Percentiles rank a stretch among this genome's conserved stretches.
phyloP scores from a whole-genome alignment of 805 yeast genomes.

The Wickerhamiella alocasiicola region DNA sequence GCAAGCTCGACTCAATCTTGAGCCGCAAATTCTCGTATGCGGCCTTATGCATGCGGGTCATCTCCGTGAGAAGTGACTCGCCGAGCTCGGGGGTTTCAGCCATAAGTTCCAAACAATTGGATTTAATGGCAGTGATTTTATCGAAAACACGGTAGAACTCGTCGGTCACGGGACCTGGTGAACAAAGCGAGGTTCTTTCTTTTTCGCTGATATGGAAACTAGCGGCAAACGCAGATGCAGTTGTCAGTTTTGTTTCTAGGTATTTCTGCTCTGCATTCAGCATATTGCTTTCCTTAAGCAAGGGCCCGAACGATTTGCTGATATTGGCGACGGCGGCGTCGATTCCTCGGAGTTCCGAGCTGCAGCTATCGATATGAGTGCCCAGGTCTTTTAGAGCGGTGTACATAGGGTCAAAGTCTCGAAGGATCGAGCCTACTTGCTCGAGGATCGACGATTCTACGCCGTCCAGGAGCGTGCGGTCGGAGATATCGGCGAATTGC shows the following conservation, averaged over 20 bases:
- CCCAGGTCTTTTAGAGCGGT: conserved; percentile 20
- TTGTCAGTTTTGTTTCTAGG: conserved; percentile 18
- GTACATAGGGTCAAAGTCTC: conserved; percentile 28
- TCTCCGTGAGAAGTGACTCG: not conserved
- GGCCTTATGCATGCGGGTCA: conserved; percentile 35
- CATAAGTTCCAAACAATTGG: conserved; percentile 56
- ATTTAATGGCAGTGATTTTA: conserved; percentile 52
- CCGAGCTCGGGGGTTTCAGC: conserved; percentile 28
- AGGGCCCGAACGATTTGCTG: conserved; percentile 19
- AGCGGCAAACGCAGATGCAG: conserved; percentile 32
- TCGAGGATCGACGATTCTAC: conserved; percentile 14
- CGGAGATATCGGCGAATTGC: conserved; percentile 1
- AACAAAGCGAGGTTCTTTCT: conserved; percentile 35
- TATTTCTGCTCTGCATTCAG: conserved; percentile 20
- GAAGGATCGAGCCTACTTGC: conserved; percentile 21
- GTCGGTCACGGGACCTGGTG: conserved; percentile 29
- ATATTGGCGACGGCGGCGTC: conserved; percentile 17
- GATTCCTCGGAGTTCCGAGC: conserved; percentile 19
- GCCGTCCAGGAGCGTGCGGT: conserved; percentile 15
- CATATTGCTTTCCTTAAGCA: conserved; percentile 22
- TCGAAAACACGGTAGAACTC: conserved; percentile 49
- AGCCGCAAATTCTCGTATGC: conserved; percentile 45
- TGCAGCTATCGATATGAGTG: conserved; percentile 16
- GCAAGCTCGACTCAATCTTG: conserved; percentile 27
- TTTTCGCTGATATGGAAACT: conserved; percentile 57